Evolutionary conservation across 1,284 basidiomycete genomes (phyloP).

Genomic region (Lignosus rhinocerotis): DNA sequence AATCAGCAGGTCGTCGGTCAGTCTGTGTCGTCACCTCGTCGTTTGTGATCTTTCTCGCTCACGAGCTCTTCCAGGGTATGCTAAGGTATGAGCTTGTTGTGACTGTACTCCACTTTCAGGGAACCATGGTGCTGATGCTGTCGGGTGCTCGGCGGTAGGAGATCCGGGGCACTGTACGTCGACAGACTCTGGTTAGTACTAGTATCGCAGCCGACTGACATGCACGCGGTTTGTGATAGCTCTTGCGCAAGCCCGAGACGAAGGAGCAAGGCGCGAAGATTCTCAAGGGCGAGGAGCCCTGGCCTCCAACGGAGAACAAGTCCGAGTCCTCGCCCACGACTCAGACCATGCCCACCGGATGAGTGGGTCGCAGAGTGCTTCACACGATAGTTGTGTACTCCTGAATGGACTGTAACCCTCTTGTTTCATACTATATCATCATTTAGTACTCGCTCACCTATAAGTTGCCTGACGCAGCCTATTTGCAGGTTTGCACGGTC

Average conservation of each 20-base stretch:
- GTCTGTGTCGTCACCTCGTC: background rate
- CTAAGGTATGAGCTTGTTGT: no score
- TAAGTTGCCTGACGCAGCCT: no score
- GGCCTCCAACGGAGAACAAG: slow-evolving; percentile 10
- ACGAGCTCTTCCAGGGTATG: slow-evolving; percentile 1
- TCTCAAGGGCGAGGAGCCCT: slow-evolving; percentile 18
- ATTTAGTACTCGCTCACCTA: no score
- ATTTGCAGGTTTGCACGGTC: no score
- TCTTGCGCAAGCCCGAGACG: slow-evolving; percentile 16
- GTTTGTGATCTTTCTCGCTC: background rate
- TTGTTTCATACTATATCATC: no score
- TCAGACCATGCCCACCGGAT: background rate
- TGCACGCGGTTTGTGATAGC: background rate
- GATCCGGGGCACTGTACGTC: slow-evolving; percentile 19
- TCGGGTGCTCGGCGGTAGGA: background rate
- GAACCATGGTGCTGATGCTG: background rate
- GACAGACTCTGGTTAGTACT: background rate
- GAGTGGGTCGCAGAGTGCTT: background rate
- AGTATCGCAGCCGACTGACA: background rate
- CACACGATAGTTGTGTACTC: no score
- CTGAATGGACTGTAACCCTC: no score
- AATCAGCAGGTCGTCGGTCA: slow-evolving; percentile 20
- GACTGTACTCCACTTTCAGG: no score
- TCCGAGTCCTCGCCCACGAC: background rate
- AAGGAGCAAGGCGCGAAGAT: slow-evolving; percentile 20